Base-by-base conservation (phyloP, 768 basidiomycete genomes). In the Gymnopilus junonius region DNA sequence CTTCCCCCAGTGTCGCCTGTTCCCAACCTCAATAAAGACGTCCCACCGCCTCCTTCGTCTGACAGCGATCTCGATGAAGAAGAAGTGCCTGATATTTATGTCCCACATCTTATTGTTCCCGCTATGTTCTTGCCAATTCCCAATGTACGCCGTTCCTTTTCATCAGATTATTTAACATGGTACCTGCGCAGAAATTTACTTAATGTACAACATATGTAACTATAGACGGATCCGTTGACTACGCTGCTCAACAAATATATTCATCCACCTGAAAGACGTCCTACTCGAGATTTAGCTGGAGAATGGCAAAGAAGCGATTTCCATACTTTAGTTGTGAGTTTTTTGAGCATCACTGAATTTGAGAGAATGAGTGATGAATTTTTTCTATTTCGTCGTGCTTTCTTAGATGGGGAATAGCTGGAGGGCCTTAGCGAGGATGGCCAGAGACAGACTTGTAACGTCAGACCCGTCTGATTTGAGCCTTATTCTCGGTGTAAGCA, bases 91-190 rank as follows among this genome's bases (percentile, higher is more conserved):
- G 84, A 86, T 50, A 70, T 91, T 21, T 88, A 87, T 72, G 78
- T 92, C 27, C 91, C 92, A 2, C 86, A 86, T 37, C 84, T 94
- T 37, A 81, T 88, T 35, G 74, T 85, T 29, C 88, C 92, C 34
- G 89, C 87, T 34, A 90, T 94, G 89, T 94, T 94, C 73, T 77
- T 94, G 50, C 93, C 93, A n/a, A 90, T 94, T 43, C 93, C 93
- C 55, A 93, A 93, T 80, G 93, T 94, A 83, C 86, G 91, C 85
- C 77, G 69, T 67, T 77, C 77, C 54, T 76, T 85, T 65, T 84
- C 82, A 48, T 79, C 74, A 20, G 75, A 79, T 74, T 75, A 80
- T 62, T 78, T 90, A 46, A 80, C 82, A 11, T 90, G 87, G 86
- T 89, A 85, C 87, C 74, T 91, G 72, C 81, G 72, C 74, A 79